A percentile compares a stretch with the other conserved stretches of the same genome.
phyloP scores from a whole-genome alignment of 352 stramenopile genomes.

The Globisporangium canariense region DNA sequence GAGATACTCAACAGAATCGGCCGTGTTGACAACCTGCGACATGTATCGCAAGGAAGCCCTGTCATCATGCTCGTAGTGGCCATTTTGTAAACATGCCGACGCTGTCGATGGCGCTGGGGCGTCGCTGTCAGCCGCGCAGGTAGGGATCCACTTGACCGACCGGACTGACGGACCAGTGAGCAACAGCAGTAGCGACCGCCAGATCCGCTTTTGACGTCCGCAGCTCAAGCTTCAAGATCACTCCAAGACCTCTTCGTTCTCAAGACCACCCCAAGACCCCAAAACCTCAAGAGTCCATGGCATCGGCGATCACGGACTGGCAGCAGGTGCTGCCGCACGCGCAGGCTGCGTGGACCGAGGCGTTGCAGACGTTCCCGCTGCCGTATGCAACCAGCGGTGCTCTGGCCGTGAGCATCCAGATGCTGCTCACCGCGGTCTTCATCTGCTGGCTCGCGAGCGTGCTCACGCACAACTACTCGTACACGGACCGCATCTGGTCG shows the following conservation, averaged over 20 bases:
- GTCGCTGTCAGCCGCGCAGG: neutral
- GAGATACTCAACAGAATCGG: too few species aligned
- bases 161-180: neutral
- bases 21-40: constrained; percentile 1
- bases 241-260: too few species aligned
- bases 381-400: constrained; percentile 35
- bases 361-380: constrained; percentile 30
- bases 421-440: constrained; percentile 38
- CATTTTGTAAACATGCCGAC: neutral
- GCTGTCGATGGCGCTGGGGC: neutral
- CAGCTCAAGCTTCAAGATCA: neutral
- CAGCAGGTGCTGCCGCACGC: constrained; percentile 27
- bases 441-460: constrained; percentile 61
- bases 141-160: neutral
- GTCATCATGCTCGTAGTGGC: neutral
- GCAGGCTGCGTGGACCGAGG: constrained; percentile 29
- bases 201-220: constrained; percentile 1
- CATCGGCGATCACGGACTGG: constrained; percentile 29
- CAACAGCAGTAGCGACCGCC: constrained; percentile 3
- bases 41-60: neutral
- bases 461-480: constrained; percentile 86
- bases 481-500: constrained; percentile 92
- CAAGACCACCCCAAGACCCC: neutral
- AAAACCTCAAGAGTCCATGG: constrained; percentile 6
- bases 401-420: constrained; percentile 42